A percentile compares a stretch with the other conserved stretches of the same genome.
These are phyloP conservation scores for Ceratocystis albifundus DNA, from an alignment of 2,329 filamentous ascomycete species.

Conservation along the genomic window DNA sequence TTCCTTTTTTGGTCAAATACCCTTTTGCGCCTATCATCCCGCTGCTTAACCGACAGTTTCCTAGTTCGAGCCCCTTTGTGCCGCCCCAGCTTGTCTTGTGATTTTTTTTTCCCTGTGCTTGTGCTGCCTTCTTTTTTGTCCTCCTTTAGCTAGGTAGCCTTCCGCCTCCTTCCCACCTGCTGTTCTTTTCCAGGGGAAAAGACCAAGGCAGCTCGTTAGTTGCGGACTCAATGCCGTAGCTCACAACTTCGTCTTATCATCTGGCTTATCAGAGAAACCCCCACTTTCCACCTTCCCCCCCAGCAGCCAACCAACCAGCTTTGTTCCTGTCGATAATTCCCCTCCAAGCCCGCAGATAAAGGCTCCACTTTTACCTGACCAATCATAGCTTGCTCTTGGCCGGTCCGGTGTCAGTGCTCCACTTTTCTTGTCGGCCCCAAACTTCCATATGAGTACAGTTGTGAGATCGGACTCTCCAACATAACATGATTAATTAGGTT, in stretches of 20 bases:
- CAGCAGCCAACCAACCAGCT: too few species aligned
- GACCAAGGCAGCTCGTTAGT: not conserved
- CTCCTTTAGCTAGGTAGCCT: not conserved
- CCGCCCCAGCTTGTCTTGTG: not conserved
- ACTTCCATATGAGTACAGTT: not conserved
- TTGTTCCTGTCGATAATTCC: not conserved
- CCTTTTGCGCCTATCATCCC: not conserved
- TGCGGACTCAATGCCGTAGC: too few species aligned
- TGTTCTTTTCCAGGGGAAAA: not conserved
- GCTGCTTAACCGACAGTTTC: not conserved
- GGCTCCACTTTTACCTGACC: not conserved
- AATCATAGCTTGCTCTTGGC: not conserved
- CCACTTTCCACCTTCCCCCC: not conserved
- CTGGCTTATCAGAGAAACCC: not conserved
- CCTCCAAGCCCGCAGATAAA: not conserved
- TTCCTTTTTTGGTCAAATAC: not conserved
- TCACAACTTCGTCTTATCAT: not conserved
- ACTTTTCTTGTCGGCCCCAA: slow-evolving; percentile 4
- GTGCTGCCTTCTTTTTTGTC: not conserved
- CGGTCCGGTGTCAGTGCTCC: slow-evolving; percentile 9
- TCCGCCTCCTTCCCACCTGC: slow-evolving; percentile 3
- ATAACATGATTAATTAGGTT: not conserved
- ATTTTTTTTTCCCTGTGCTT: not conserved
- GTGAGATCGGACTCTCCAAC: not conserved
- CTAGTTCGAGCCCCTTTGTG: not conserved